Conservation (phyloP, 805 yeast species). For the Tetrapisispora nanseiensis region DNA sequence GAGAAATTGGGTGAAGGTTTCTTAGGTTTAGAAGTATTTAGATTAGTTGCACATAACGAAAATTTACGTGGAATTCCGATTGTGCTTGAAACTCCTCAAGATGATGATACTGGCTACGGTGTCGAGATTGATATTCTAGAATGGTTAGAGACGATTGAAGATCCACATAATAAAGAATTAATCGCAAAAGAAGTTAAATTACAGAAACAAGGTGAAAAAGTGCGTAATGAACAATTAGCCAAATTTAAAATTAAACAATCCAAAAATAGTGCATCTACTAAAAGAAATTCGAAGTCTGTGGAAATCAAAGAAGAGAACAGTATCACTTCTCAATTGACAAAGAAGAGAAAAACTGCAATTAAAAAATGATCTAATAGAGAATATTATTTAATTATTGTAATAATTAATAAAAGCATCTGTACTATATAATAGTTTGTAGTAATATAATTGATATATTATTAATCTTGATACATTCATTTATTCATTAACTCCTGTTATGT, state of each 20-base stretch:
- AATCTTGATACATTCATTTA: too few species aligned
- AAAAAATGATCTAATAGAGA: too few species aligned
- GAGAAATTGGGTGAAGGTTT: slow-evolving; percentile 86
- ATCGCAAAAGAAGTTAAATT: slow-evolving; percentile 39
- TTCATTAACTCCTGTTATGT: too few species aligned
- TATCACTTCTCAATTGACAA: slow-evolving; percentile 16
- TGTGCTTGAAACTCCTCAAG: slow-evolving; percentile 79
- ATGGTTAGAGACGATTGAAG: slow-evolving; percentile 45
- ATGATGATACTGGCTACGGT: slow-evolving; percentile 60
- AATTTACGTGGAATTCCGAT: slow-evolving; percentile 62
- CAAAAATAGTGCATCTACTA: slow-evolving; percentile 19
- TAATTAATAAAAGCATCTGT: too few species aligned
- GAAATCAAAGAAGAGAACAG: slow-evolving; percentile 9
- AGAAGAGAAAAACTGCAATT: slow-evolving; percentile 6
- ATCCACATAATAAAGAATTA: slow-evolving; percentile 45
- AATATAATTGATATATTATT: too few species aligned
- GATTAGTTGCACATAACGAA: slow-evolving; percentile 60
- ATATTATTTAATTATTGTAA: too few species aligned
- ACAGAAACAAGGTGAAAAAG: slow-evolving; percentile 51
- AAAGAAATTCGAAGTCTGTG: slow-evolving; percentile 4
- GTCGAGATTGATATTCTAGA: slow-evolving; percentile 76
- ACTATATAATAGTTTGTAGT: too few species aligned
- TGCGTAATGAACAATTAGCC: slow-evolving; percentile 57
- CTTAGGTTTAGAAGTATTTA: slow-evolving; percentile 75
- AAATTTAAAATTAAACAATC: slow-evolving; percentile 52